Evolutionary conservation across 176 grass and related monocot species (phyloP).

Genomic region (Eremochloa ophiuroides): DNA sequence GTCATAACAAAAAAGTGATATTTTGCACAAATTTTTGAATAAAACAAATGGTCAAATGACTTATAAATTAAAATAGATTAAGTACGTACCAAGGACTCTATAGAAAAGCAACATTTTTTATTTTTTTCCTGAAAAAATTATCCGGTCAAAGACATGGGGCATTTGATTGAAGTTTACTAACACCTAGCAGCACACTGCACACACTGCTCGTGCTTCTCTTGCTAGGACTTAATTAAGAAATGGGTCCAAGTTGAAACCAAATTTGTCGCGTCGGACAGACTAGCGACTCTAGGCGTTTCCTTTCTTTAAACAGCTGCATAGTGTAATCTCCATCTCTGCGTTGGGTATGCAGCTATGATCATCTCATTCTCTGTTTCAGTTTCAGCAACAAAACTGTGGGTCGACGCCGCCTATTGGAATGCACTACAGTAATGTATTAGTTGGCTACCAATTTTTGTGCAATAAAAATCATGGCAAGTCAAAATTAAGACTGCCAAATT

Average conservation of each 20-base stretch:
- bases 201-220: neutral
- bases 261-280: neutral
- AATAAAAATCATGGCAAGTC: too few relatives aligned
- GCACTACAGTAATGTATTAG: too few relatives aligned
- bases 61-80: too few relatives aligned
- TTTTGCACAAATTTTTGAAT: too few relatives aligned
- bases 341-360: neutral
- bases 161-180: neutral
- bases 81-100: too few relatives aligned
- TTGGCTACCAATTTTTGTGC: too few relatives aligned
- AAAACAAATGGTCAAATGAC: too few relatives aligned
- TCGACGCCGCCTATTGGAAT: too few relatives aligned
- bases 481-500: too few relatives aligned
- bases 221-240: neutral
- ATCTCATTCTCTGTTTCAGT: neutral
- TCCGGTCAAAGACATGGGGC: neutral
- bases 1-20: too few relatives aligned
- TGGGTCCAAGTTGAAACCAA: neutral
- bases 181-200: neutral
- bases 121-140: neutral
- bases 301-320: neutral
- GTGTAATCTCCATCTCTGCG: neutral
- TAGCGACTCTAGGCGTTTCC: too few relatives aligned
- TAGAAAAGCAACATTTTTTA: neutral
- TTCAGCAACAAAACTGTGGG: too few relatives aligned